Evolutionary conservation across 805 yeast genomes (phyloP).

Genomic region (Ogataea parapolymorpha): DNA sequence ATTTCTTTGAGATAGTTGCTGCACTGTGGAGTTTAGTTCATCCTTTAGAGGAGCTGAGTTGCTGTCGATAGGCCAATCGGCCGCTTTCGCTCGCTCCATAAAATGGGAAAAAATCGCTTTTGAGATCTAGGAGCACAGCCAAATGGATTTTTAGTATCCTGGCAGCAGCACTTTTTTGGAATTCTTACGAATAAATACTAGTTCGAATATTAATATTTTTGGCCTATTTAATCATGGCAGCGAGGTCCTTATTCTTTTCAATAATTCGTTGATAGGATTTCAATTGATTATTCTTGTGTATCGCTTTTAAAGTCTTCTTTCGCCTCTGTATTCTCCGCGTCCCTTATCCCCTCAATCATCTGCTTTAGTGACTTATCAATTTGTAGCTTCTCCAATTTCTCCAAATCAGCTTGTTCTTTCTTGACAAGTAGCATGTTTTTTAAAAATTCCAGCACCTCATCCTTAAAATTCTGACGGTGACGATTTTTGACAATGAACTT

Average conservation of each 20-base stretch:
- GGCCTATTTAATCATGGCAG: no score
- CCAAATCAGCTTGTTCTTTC: slow-evolving; percentile 24
- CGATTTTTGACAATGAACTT: slow-evolving; percentile 25
- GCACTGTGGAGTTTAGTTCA: slow-evolving; percentile 4
- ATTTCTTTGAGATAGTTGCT: slow-evolving; percentile 36
- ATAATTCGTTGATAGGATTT: no score
- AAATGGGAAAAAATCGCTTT: neutral
- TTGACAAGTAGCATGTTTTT: slow-evolving; percentile 33
- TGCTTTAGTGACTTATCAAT: slow-evolving; percentile 26
- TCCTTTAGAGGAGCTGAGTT: neutral
- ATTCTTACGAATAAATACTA: no score
- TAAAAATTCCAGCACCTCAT: slow-evolving; percentile 33
- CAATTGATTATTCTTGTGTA: no score
- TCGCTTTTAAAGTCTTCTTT: no score
- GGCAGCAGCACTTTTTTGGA: no score
- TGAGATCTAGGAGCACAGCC: slow-evolving; percentile 4
- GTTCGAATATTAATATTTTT: no score
- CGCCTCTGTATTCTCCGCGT: neutral
- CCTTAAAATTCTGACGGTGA: slow-evolving; percentile 26
- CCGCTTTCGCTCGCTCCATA: slow-evolving; percentile 8
- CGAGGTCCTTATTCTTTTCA: no score
- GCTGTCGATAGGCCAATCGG: neutral
- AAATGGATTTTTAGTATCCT: neutral
- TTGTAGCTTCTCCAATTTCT: slow-evolving; percentile 21
- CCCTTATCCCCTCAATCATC: slow-evolving; percentile 17